These are phyloP conservation scores for Acanthamoeba polyphaga DNA, from an alignment of 208 protist species.

Conservation along the genomic window DNA sequence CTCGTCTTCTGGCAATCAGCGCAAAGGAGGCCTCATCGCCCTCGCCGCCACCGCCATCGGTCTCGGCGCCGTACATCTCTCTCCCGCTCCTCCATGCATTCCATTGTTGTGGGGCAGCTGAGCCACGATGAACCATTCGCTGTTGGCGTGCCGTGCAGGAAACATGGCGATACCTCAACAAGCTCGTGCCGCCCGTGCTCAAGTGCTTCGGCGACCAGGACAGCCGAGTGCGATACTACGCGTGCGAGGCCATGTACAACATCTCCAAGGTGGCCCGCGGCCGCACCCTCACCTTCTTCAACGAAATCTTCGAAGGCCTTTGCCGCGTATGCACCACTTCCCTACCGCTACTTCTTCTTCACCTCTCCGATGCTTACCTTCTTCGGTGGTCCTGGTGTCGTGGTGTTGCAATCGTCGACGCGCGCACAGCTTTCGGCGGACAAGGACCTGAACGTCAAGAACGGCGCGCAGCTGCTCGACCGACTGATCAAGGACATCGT, in stretches of 20 bases:
- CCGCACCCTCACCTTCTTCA: slow-evolving; percentile 88
- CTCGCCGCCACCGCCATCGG: slow-evolving; percentile 90
- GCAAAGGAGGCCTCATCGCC: slow-evolving; percentile 93
- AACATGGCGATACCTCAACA: slow-evolving; percentile 83
- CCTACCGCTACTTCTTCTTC: neutral
- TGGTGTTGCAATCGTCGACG: neutral
- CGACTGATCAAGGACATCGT: slow-evolving; percentile 91
- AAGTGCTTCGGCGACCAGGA: slow-evolving; percentile 90
- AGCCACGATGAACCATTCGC: neutral
- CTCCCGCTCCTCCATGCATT: neutral
- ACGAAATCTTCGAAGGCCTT: slow-evolving; percentile 92
- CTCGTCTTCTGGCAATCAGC: slow-evolving; percentile 85
- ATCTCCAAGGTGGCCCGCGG: slow-evolving; percentile 90
- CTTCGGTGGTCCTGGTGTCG: neutral
- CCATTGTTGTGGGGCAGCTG: neutral
- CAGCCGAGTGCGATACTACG: slow-evolving; percentile 92
- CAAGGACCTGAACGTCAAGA: slow-evolving; percentile 90
- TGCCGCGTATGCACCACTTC: slow-evolving; percentile 81
- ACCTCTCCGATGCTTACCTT: too few species aligned
- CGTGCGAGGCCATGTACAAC: slow-evolving; percentile 95
- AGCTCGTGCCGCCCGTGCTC: slow-evolving; percentile 91
- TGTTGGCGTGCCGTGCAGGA: slow-evolving; percentile 35
- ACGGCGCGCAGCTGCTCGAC: slow-evolving; percentile 90
- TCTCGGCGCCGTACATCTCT: slow-evolving; percentile 79
- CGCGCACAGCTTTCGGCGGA: slow-evolving; percentile 89